Evolutionary conservation across 1,284 basidiomycete genomes (phyloP).

Genomic region (Malassezia psittaci): DNA sequence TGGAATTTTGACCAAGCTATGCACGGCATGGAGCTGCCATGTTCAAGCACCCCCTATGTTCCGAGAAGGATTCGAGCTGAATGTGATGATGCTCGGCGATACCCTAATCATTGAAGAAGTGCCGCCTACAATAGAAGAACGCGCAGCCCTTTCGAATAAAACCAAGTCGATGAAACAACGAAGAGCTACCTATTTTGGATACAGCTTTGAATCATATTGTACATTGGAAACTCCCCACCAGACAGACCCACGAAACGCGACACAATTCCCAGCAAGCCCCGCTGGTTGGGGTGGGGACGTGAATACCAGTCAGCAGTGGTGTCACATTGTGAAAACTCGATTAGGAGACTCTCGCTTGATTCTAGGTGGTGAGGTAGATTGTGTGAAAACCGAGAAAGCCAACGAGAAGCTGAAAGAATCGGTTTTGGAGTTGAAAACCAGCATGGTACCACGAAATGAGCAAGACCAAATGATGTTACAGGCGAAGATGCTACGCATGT

Average conservation of each 20-base stretch:
- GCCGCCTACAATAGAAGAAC: constrained; percentile 1
- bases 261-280: too few relatives aligned
- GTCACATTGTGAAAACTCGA: constrained; percentile 79
- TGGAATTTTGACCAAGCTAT: constrained; percentile 74
- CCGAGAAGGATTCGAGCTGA: constrained; percentile 49
- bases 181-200: constrained; percentile 45
- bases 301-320: constrained; percentile 92
- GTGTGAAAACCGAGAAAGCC: constrained; percentile 52
- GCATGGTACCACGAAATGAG: constrained; percentile 58
- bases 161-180: background rate
- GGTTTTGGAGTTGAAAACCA: constrained; percentile 88
- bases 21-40: constrained; percentile 24
- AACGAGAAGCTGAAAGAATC: constrained; percentile 3
- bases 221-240: constrained; percentile 51
- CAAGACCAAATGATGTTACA: constrained; percentile 75
- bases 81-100: constrained; percentile 51
- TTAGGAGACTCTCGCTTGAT: constrained; percentile 69
- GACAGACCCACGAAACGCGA: background rate
- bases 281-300: constrained; percentile 68
- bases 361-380: constrained; percentile 91
- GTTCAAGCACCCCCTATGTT: constrained; percentile 16
- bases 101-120: constrained; percentile 72
- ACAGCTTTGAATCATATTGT: constrained; percentile 77
- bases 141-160: background rate
- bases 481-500: constrained; percentile 57